phyloP scores from a whole-genome alignment of 2,329 filamentous ascomycete species.

The Malbranchea cinnamomea region DNA sequence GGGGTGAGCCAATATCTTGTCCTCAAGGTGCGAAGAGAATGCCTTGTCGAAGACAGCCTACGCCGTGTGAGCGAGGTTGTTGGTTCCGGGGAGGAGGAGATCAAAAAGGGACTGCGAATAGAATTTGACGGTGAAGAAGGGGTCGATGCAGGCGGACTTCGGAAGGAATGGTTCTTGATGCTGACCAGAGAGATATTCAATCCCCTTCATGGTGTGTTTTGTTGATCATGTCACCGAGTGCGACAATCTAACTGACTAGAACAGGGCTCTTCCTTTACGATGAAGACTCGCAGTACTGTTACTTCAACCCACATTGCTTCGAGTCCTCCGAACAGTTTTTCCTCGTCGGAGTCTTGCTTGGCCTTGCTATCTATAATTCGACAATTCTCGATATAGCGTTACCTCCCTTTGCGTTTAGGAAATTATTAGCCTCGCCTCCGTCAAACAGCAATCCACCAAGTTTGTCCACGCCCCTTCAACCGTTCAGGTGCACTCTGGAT shows the following conservation, averaged over 20 bases:
- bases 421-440: slow-evolving; percentile 67
- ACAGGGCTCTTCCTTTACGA: slow-evolving; percentile 84
- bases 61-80: slow-evolving; percentile 73
- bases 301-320: slow-evolving; percentile 82
- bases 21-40: slow-evolving; percentile 66
- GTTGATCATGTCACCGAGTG: slow-evolving; percentile 1
- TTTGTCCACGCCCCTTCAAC: slow-evolving; percentile 39
- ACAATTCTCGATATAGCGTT: slow-evolving; percentile 81
- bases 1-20: slow-evolving; percentile 63
- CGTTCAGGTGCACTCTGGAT: slow-evolving; percentile 59
- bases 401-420: slow-evolving; percentile 79
- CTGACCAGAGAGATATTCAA: slow-evolving; percentile 83
- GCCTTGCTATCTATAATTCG: slow-evolving; percentile 86
- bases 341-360: slow-evolving; percentile 72
- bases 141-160: slow-evolving; percentile 73
- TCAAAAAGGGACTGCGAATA: slow-evolving; percentile 80
- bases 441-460: slow-evolving; percentile 39
- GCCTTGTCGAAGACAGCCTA: slow-evolving; percentile 75
- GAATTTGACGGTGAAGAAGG: slow-evolving; percentile 81
- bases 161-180: slow-evolving; percentile 90
- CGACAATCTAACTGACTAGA: slow-evolving; percentile 3
- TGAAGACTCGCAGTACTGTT: slow-evolving; percentile 78
- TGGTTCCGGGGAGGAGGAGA: slow-evolving; percentile 63
- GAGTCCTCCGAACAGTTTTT: slow-evolving; percentile 89
- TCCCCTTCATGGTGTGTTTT: slow-evolving; percentile 60